Conservation (phyloP, 2,329 filamentous ascomycete genomes). For the Truncatella angustata region DNA sequence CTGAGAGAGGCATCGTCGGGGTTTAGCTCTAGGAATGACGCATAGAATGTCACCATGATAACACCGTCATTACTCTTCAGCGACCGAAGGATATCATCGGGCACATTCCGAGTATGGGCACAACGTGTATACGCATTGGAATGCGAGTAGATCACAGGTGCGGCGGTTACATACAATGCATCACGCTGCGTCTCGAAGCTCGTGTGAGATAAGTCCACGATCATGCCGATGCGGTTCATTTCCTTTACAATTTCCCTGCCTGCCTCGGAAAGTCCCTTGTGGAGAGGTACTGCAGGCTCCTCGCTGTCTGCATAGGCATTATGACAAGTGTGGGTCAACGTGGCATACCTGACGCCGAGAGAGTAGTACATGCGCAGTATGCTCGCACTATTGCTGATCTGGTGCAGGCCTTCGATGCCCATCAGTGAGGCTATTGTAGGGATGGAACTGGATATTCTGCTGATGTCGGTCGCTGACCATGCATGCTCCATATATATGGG, state of each 20-base stretch:
- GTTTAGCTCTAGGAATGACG: constrained; percentile 16
- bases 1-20: constrained; percentile 15
- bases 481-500: too few relatives aligned
- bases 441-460: not conserved
- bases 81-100: constrained; percentile 31
- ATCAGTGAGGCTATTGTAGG: constrained; percentile 29
- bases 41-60: constrained; percentile 22
- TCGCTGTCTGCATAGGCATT: constrained; percentile 53
- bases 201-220: constrained; percentile 65
- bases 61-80: constrained; percentile 20
- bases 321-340: constrained; percentile 68
- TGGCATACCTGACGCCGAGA: constrained; percentile 64
- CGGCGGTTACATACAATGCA: not conserved
- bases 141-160: constrained; percentile 4
- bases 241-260: constrained; percentile 57
- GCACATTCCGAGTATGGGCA: constrained; percentile 39
- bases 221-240: constrained; percentile 69
- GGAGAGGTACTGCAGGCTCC: constrained; percentile 11
- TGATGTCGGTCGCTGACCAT: too few relatives aligned
- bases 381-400: constrained; percentile 57
- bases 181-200: constrained; percentile 54
- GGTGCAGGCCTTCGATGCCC: constrained; percentile 64
- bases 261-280: constrained; percentile 49
- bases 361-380: constrained; percentile 58
- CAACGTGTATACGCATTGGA: not conserved